phyloP scores from a whole-genome alignment of 306 rosid genomes.

The Cercis canadensis region DNA sequence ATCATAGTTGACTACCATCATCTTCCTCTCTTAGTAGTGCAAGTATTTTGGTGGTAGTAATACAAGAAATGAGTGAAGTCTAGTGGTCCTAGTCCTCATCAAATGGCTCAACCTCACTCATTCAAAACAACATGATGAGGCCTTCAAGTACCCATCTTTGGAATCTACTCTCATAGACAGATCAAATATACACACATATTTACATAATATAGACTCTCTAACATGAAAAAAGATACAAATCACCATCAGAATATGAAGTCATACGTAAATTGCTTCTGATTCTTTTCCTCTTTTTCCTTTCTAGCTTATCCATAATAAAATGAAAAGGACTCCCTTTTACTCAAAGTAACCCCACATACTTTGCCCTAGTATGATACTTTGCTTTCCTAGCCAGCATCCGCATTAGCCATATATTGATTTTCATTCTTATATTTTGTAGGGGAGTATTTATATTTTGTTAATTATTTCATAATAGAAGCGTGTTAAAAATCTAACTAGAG shows the following conservation, averaged over 20 bases:
- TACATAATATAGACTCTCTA: background rate
- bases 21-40: slow-evolving; percentile 44
- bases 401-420: no score
- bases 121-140: slow-evolving; percentile 65
- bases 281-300: slow-evolving; percentile 36
- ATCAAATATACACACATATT: slow-evolving; percentile 2
- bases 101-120: slow-evolving; percentile 48
- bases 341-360: slow-evolving; percentile 44
- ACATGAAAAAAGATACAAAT: slow-evolving; percentile 32
- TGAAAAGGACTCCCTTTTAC: slow-evolving; percentile 35
- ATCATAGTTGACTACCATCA: slow-evolving; percentile 68
- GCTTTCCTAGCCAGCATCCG: no score
- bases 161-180: slow-evolving; percentile 32
- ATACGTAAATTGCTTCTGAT: slow-evolving; percentile 24
- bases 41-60: slow-evolving; percentile 59
- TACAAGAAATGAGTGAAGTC: slow-evolving; percentile 67
- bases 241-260: slow-evolving; percentile 29
- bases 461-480: no score
- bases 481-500: no score
- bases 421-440: no score
- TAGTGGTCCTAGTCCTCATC: slow-evolving; percentile 65
- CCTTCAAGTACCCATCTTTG: slow-evolving; percentile 7
- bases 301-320: slow-evolving; percentile 10
- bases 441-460: no score
- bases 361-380: background rate